Evolutionary conservation across 495 filamentous ascomycete genomes (phyloP).

Genomic region (Podospora anserina): DNA sequence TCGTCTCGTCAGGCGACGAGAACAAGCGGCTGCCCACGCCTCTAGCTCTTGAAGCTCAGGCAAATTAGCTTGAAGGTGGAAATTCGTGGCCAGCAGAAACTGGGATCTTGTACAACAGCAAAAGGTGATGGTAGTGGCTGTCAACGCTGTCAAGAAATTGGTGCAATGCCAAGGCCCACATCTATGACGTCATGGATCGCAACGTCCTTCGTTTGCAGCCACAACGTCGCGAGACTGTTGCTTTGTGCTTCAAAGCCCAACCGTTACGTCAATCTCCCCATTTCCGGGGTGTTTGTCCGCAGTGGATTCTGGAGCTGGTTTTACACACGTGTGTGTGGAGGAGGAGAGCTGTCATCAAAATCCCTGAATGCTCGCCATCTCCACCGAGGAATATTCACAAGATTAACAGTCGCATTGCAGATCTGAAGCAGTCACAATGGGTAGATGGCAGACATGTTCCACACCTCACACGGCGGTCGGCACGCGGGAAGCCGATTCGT

Average conservation of each 20-base stretch:
- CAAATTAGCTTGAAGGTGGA: not conserved
- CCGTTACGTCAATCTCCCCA: conserved; percentile 20
- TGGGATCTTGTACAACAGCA: not conserved
- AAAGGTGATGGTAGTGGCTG: conserved; percentile 15
- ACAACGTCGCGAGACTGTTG: not conserved
- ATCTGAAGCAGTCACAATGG: not conserved
- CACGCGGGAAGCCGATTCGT: not conserved
- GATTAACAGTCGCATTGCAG: not conserved
- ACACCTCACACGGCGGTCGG: not conserved
- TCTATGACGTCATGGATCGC: conserved; percentile 28
- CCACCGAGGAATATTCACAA: not conserved
- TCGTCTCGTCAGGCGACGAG: not conserved
- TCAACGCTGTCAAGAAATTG: conserved; percentile 2
- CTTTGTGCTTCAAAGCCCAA: conserved; percentile 13
- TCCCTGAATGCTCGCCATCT: not conserved
- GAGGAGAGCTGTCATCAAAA: not conserved
- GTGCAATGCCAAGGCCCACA: not conserved
- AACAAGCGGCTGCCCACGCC: not conserved
- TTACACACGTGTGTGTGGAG: not conserved
- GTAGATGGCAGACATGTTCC: not conserved
- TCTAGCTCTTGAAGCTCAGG: not conserved
- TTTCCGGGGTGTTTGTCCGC: not conserved
- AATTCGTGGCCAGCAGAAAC: conserved; percentile 7
- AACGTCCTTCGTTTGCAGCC: conserved; percentile 19
- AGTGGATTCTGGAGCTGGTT: not conserved